phyloP scores from a whole-genome alignment of 306 rosid genomes.

The Vachellia collinsii region DNA sequence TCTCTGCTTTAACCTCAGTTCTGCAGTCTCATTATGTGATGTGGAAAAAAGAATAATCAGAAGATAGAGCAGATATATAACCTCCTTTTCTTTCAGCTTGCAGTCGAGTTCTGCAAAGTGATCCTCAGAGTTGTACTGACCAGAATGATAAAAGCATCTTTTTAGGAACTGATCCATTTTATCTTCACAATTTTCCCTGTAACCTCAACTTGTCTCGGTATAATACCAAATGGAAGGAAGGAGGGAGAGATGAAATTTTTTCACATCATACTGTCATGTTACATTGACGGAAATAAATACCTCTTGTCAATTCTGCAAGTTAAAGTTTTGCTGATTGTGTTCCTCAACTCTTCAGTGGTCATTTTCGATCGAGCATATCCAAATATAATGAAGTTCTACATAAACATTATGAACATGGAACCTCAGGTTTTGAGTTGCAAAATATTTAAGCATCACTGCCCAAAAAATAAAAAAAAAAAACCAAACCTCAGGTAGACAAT shows the following conservation, averaged over 20 bases:
- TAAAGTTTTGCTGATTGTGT: slow-evolving; percentile 77
- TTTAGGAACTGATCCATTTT: slow-evolving; percentile 86
- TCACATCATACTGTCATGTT: slow-evolving; percentile 19
- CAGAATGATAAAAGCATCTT: slow-evolving; percentile 93
- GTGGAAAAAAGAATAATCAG: not conserved
- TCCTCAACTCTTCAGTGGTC: slow-evolving; percentile 81
- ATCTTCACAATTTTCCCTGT: slow-evolving; percentile 85
- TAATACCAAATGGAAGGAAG: slow-evolving; percentile 14
- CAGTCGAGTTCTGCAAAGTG: slow-evolving; percentile 64
- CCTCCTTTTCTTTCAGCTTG: slow-evolving; percentile 83
- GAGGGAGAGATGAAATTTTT: slow-evolving; percentile 10
- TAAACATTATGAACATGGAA: slow-evolving; percentile 29
- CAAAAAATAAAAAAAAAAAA: slow-evolving; percentile 15
- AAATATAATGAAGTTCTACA: slow-evolving; percentile 77
- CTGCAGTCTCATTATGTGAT: not conserved
- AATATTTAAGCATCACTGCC: slow-evolving; percentile 28
- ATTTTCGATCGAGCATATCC: slow-evolving; percentile 88
- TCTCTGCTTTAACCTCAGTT: not conserved
- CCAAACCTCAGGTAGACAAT: slow-evolving; percentile 79
- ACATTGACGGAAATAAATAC: slow-evolving; percentile 44
- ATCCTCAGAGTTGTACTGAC: slow-evolving; percentile 78
- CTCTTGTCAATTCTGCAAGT: slow-evolving; percentile 95
- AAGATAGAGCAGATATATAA: slow-evolving; percentile 29
- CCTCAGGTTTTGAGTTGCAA: slow-evolving; percentile 19
- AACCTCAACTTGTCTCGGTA: slow-evolving; percentile 33